Percentiles rank a stretch among this genome's conserved stretches.
phyloP scores from a whole-genome alignment of 148 eudicot species.

The Bassia scoparia region DNA sequence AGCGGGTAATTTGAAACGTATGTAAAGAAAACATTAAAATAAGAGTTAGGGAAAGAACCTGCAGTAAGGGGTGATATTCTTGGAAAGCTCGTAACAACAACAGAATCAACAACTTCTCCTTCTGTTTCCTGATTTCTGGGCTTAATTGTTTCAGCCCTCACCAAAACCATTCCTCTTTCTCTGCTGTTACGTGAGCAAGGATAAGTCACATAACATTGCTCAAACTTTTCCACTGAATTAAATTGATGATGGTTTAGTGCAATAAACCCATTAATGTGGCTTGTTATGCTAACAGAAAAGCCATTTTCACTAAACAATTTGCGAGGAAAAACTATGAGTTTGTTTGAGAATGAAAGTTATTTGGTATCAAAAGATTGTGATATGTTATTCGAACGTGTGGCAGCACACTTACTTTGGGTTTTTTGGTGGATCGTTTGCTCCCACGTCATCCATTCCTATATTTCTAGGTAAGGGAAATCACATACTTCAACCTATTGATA shows the following conservation, averaged over 20 bases:
- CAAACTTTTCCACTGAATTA: background rate
- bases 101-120: conserved; percentile 85
- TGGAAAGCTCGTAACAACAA: conserved; percentile 73
- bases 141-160: conserved; percentile 73
- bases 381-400: conserved; percentile 33
- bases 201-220: background rate
- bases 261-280: conserved; percentile 24
- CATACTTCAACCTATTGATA: too few species aligned
- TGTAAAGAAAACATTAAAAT: background rate
- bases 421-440: conserved; percentile 21
- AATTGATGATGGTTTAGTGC: conserved; percentile 5
- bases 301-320: conserved; percentile 18
- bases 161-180: conserved; percentile 42
- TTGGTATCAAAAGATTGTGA: too few species aligned
- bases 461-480: too few species aligned
- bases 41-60: conserved; percentile 44
- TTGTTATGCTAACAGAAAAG: conserved; percentile 26
- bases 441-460: too few species aligned
- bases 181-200: conserved; percentile 14
- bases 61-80: conserved; percentile 91
- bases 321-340: background rate
- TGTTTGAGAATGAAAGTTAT: background rate
- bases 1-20: too few species aligned
- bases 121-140: conserved; percentile 76
- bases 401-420: conserved; percentile 34